Evolutionary conservation across 257 asterid species (phyloP), one percentile per base, ranked within the genome.

Genomic region (Datura wrightii): DNA sequence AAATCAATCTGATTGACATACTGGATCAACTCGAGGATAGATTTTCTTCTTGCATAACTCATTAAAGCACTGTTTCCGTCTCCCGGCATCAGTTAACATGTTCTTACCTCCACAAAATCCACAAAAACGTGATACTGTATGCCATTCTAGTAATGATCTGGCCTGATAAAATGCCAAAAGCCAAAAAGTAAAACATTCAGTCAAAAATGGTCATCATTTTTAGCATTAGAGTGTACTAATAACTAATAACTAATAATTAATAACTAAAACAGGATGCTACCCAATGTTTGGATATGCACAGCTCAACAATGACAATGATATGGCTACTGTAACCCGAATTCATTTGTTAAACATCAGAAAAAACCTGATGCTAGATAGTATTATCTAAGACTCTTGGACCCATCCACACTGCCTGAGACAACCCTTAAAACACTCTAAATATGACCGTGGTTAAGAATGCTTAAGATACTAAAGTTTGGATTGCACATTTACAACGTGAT

Each of bases 11-110:
- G 72, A 79, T 87, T 91, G 67, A 14, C 82, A 50, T 92, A 96
- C 98, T 44, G 99, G 99, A 92, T 96, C 99, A 56, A 97, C 95
- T 56, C 98, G 97, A 74, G 99, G 99, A 83, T 97, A 97, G 52
- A 95, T 89, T 86, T 94, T 93, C 90, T 88, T 94, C 86, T 90
- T 93, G 90, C 99, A 97, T 31, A 69, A 84, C 84, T 91, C 98
- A 85, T 90, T 97, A 8, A 96, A 92, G 85, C 98, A 97, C 90
- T 89, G 90, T 83, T 92, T 97, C 62, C 97, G 88, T 80, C 93
- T 94, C 88, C 99, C 99, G 82, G 98, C 99, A 89, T 97, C 99
- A 81, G 82, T 90, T 50, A 98, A 88, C 55, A 91, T 88, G 2
- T 93, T 85, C 82, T 91, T 91, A 18, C 87, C 83, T 72, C 99